phyloP scores from a whole-genome alignment of 2,329 filamentous ascomycete species.

The Aspergillus sp. region DNA sequence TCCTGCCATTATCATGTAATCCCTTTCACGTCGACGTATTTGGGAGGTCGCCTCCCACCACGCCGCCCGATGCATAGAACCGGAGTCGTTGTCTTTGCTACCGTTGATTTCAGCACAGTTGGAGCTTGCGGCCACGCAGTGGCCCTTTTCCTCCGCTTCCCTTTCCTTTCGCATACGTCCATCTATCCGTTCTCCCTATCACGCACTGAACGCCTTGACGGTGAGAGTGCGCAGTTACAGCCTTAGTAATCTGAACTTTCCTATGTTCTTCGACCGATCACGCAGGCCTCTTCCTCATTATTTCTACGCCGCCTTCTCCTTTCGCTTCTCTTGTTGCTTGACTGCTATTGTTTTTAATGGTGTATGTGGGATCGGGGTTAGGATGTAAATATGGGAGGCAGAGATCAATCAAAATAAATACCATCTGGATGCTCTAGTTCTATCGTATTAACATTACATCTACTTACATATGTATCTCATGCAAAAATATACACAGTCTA shows the following conservation, averaged over 20 bases:
- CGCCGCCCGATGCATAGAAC: slow-evolving; percentile 35
- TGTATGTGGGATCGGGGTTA: slow-evolving; percentile 30
- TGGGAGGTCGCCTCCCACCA: slow-evolving; percentile 24
- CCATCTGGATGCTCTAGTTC: neutral
- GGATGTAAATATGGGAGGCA: slow-evolving; percentile 35
- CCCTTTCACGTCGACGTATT: slow-evolving; percentile 28
- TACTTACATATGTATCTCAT: neutral
- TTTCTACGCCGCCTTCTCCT: too few relatives aligned
- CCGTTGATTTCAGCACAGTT: slow-evolving; percentile 16
- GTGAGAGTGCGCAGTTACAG: slow-evolving; percentile 20
- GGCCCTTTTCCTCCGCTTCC: slow-evolving; percentile 9
- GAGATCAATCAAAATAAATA: slow-evolving; percentile 15
- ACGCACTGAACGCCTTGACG: slow-evolving; percentile 32
- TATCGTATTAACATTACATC: slow-evolving; percentile 1
- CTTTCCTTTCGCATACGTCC: slow-evolving; percentile 15
- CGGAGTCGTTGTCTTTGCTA: slow-evolving; percentile 36
- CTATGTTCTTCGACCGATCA: neutral
- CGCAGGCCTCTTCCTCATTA: neutral
- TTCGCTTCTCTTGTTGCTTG: neutral
- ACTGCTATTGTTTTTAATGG: slow-evolving; percentile 32
- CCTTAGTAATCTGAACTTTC: slow-evolving; percentile 8
- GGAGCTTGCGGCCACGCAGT: neutral
- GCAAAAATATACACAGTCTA: neutral
- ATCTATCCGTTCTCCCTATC: slow-evolving; percentile 15
- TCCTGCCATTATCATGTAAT: slow-evolving; percentile 52